phyloP scores from a whole-genome alignment of 331 rosid species.

The Acacia pycnantha region DNA sequence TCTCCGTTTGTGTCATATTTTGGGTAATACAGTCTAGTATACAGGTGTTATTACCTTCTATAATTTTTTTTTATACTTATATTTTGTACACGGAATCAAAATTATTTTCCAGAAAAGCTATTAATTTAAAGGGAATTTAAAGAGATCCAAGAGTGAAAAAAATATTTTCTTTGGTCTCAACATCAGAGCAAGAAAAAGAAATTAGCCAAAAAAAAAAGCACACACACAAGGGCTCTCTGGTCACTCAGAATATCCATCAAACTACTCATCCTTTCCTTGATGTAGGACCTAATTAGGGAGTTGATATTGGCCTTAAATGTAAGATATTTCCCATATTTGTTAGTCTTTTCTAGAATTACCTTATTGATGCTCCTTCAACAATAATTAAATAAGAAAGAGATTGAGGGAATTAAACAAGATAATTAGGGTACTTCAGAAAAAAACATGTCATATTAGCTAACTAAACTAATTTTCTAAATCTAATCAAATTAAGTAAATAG shows the following conservation, averaged over 20 bases:
- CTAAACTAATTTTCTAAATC: no score
- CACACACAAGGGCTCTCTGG: neutral
- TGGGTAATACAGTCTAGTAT: neutral
- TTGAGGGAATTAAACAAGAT: no score
- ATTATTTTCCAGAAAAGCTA: constrained; percentile 2
- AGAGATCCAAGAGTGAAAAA: neutral
- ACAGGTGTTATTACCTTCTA: neutral
- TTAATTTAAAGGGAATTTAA: neutral
- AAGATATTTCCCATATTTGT: no score
- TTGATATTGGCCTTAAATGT: no score
- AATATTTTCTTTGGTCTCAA: neutral
- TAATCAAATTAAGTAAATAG: no score
- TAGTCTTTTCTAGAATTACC: no score
- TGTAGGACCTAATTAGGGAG: no score
- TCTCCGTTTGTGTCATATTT: neutral
- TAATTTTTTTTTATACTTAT: neutral
- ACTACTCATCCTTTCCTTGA: no score
- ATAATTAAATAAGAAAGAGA: no score
- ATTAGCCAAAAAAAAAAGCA: neutral
- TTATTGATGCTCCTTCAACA: no score
- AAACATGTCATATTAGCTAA: no score
- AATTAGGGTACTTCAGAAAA: no score
- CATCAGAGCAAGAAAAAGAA: neutral
- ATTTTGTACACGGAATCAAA: neutral
- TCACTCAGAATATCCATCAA: neutral